Evolutionary conservation across 2,329 filamentous ascomycete genomes (phyloP), one percentile per base, ranked within the genome.

Genomic region (Diaporthe ilicicola): DNA sequence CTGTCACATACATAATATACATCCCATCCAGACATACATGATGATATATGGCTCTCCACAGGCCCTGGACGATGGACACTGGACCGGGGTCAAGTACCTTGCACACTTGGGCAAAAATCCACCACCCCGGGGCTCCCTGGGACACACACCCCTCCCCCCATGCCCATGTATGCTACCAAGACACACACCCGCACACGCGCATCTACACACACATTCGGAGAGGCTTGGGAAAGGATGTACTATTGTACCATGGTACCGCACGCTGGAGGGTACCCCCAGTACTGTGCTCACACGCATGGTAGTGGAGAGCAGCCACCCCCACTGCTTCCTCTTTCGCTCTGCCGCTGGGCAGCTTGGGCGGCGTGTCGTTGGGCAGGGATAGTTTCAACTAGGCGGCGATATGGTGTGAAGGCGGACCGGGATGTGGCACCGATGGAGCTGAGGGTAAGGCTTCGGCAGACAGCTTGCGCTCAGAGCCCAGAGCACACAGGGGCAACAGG

Each of bases 91-190:
- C 17, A 46, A 55, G 67, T 72, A 67, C 67, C 67, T 44, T 50
- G 46, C 54, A 64, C 50, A 37, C 44, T 53, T 72, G 70, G 67
- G 62, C 67, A 62, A 72, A 46, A 59, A 65, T 65, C 68, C 69
- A 59, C 69, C 69, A 39, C 62, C 51, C 32, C 37, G 51, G 27
- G 32, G 44, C 67, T 46, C 46, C 46, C 53, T 61, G 29, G 29
- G 48, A 64, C 59, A 64, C 59, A 64, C 59, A n/a, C 39, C 51
- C 59, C 59, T 37, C 29, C 59, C 55, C 56, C 59, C 48, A 44
- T 61, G 61, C 69, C 66, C 56, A 34, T 34, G 32, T 56, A 44
- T 54, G 42, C 50, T 69, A 66, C 59, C 37, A 48, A 68, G 53
- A 59, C 65, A 56, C 51, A 48, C 24, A 37, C 24, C 39, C 44